phyloP scores from a whole-genome alignment of 2,329 filamentous ascomycete genomes.

The Pseudocercospora cruenta region DNA sequence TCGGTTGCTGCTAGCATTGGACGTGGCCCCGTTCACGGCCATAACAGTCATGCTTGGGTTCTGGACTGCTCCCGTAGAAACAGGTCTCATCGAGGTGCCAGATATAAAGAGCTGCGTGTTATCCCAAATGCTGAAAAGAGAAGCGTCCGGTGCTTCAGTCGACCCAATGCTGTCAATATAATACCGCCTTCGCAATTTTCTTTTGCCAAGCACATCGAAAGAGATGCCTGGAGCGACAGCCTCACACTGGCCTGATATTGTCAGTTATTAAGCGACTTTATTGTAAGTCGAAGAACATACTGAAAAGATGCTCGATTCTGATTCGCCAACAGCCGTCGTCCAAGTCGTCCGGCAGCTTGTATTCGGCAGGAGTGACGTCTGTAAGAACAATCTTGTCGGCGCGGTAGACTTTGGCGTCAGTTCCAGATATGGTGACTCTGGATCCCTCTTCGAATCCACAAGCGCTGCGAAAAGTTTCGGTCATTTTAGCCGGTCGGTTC shows the following conservation, averaged over 20 bases:
- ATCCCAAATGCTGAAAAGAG: slow-evolving; percentile 28
- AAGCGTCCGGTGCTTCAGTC: slow-evolving; percentile 21
- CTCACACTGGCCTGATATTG: slow-evolving; percentile 53
- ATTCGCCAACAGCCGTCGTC: slow-evolving; percentile 43
- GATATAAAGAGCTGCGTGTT: slow-evolving; percentile 28
- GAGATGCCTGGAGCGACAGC: slow-evolving; percentile 70
- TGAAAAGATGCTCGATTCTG: slow-evolving; percentile 22
- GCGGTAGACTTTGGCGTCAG: slow-evolving; percentile 55
- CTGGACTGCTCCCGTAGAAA: background rate
- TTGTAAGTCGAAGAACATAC: slow-evolving; percentile 6
- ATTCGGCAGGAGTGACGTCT: slow-evolving; percentile 55
- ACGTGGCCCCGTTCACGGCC: background rate
- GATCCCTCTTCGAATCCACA: slow-evolving; percentile 75
- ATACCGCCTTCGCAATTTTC: slow-evolving; percentile 64
- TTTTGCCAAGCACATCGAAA: slow-evolving; percentile 64
- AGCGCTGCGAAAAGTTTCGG: slow-evolving; percentile 71
- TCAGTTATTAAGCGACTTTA: background rate
- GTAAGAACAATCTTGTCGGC: slow-evolving; percentile 63
- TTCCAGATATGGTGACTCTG: slow-evolving; percentile 63
- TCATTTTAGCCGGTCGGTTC: slow-evolving; percentile 71
- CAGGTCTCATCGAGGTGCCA: background rate
- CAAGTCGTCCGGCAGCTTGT: slow-evolving; percentile 24
- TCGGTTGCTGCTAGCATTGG: background rate
- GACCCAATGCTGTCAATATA: slow-evolving; percentile 60
- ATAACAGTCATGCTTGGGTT: background rate